These are phyloP conservation scores for Lactarius trivialis DNA, from an alignment of 768 basidiomycete species.

Conservation along the genomic window DNA sequence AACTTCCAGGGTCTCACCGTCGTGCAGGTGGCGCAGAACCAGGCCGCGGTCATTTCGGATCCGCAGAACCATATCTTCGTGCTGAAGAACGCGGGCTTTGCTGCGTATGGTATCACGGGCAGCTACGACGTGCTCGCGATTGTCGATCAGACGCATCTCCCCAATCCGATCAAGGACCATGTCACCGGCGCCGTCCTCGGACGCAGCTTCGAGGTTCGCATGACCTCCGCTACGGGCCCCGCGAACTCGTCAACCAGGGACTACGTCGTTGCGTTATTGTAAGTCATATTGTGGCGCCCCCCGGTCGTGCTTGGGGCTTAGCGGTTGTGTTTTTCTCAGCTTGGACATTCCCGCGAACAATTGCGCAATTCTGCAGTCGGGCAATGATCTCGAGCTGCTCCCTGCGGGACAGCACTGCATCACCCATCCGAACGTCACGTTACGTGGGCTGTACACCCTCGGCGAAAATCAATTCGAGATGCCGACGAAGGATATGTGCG, in stretches of 20 bases:
- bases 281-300: conserved; percentile 25
- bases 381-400: conserved; percentile 71
- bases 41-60: conserved; percentile 72
- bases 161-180: conserved; percentile 49
- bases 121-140: conserved; percentile 71
- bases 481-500: conserved; percentile 83
- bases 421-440: conserved; percentile 75
- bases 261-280: conserved; percentile 78
- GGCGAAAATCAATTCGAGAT: conserved; percentile 83
- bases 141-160: conserved; percentile 78
- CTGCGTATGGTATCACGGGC: conserved; percentile 69
- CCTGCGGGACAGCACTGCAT: conserved; percentile 81
- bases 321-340: conserved; percentile 33
- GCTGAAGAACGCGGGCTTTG: conserved; percentile 71
- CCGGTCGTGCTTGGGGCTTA: background rate
- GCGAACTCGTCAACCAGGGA: conserved; percentile 36
- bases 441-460: conserved; percentile 72
- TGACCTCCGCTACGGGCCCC: conserved; percentile 47
- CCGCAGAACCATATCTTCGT: conserved; percentile 77
- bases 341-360: conserved; percentile 82
- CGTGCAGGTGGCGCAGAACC: conserved; percentile 86
- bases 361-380: conserved; percentile 77
- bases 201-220: conserved; percentile 70
- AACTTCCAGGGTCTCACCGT: conserved; percentile 73
- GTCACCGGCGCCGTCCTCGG: conserved; percentile 61